Percentiles rank a stretch among this genome's conserved stretches.
phyloP scores from a whole-genome alignment of 371 early-diverging fungal species.

The Actinomucor elegans region DNA sequence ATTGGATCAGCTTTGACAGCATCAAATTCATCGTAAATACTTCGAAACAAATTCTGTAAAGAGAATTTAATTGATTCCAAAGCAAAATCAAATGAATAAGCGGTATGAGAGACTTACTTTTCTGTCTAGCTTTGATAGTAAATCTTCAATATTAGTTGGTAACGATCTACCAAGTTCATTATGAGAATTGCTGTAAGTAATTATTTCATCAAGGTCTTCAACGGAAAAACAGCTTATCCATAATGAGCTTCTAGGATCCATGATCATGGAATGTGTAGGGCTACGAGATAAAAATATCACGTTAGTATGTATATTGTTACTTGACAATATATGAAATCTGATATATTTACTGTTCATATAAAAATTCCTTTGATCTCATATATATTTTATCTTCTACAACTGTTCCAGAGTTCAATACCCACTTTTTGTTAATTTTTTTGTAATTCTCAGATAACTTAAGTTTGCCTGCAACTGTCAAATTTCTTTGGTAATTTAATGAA shows the following conservation, averaged over 20 bases:
- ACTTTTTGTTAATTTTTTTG: conserved; percentile 16
- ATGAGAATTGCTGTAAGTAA: conserved; percentile 13
- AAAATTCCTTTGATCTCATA: conserved; percentile 16
- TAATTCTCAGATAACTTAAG: conserved; percentile 7
- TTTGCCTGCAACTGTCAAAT: conserved; percentile 13
- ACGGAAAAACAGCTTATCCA: conserved; percentile 16
- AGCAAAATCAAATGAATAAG: conserved; percentile 15
- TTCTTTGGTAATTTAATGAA: conserved; percentile 14
- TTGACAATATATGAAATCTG: conserved; percentile 12
- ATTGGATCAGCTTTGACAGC: conserved; percentile 16
- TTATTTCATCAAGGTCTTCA: conserved; percentile 15
- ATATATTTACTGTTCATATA: conserved; percentile 18
- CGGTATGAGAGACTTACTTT: conserved; percentile 17
- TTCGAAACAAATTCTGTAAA: conserved; percentile 12
- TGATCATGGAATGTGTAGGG: conserved; percentile 17
- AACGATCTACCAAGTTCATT: conserved; percentile 15
- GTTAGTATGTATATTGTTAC: conserved; percentile 15
- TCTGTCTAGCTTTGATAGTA: conserved; percentile 13
- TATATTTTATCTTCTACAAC: conserved; percentile 15
- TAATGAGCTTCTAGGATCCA: conserved; percentile 11
- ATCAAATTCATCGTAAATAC: conserved; percentile 15
- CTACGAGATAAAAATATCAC: conserved; percentile 17
- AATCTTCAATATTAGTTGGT: conserved; percentile 14
- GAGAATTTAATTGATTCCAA: conserved; percentile 14
- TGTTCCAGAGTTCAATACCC: conserved; percentile 14